Percentiles rank a stretch among this genome's conserved stretches.
Evolutionary conservation across 495 filamentous ascomycete species (phyloP).

Genomic region (Collariella sp.): DNA sequence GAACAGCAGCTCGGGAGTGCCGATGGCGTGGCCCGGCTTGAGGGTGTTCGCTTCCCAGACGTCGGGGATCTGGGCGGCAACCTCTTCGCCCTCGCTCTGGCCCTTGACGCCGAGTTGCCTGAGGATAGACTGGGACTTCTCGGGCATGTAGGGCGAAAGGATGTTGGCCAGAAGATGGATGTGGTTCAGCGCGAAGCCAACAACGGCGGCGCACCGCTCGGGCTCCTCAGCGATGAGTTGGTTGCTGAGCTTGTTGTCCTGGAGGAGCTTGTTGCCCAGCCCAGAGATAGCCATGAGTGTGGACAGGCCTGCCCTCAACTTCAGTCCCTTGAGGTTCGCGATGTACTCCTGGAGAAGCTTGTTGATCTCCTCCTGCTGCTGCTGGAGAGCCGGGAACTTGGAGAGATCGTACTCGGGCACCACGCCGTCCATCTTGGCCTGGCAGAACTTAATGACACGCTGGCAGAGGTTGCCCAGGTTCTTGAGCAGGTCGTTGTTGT

Average conservation of each 20-base stretch:
- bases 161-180: slow-evolving; percentile 71
- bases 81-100: slow-evolving; percentile 10
- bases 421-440: slow-evolving; percentile 59
- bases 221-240: slow-evolving; percentile 60
- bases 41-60: slow-evolving; percentile 54
- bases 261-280: slow-evolving; percentile 73
- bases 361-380: slow-evolving; percentile 55
- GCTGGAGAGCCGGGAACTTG: slow-evolving; percentile 14
- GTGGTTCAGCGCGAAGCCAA: slow-evolving; percentile 74
- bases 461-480: slow-evolving; percentile 94
- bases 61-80: slow-evolving; percentile 61
- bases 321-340: slow-evolving; percentile 61
- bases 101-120: slow-evolving; percentile 48
- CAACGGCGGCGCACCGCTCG: slow-evolving; percentile 63
- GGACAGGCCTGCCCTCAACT: slow-evolving; percentile 63
- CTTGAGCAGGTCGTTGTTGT: slow-evolving; percentile 84
- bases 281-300: slow-evolving; percentile 53
- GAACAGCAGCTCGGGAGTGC: slow-evolving; percentile 76
- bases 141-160: slow-evolving; percentile 76
- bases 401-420: slow-evolving; percentile 56
- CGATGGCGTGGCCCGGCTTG: slow-evolving; percentile 68
- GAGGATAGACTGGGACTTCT: slow-evolving; percentile 64
- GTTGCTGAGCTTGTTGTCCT: slow-evolving; percentile 59
- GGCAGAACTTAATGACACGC: slow-evolving; percentile 83
- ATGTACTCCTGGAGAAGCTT: slow-evolving; percentile 58